These are phyloP conservation scores for Fraxinus xanthoxyloides DNA, from an alignment of 305 asterid species.

Conservation along the genomic window DNA sequence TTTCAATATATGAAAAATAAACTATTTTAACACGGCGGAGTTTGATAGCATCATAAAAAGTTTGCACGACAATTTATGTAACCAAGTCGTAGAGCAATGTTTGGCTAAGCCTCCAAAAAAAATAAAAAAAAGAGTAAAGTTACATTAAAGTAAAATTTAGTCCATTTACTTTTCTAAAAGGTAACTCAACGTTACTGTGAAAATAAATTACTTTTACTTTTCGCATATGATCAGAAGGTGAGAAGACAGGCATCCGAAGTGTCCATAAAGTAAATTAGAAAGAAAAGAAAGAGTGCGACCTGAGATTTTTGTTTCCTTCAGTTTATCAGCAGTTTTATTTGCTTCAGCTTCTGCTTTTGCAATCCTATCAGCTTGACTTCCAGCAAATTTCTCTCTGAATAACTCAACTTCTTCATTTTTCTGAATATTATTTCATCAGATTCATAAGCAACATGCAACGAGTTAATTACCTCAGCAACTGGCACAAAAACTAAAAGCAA, in stretches of 20 bases:
- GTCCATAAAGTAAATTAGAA: neutral
- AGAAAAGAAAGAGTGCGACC: conserved; percentile 33
- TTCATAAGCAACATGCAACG: conserved; percentile 22
- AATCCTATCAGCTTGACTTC: conserved; percentile 36
- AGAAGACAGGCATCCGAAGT: neutral
- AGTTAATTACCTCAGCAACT: neutral
- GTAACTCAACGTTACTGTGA: neutral
- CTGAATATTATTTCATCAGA: conserved; percentile 41
- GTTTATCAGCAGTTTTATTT: conserved; percentile 50
- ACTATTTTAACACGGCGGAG: neutral
- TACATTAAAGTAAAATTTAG: neutral
- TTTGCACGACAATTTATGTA: neutral
- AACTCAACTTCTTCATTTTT: conserved; percentile 66
- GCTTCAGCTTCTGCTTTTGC: conserved; percentile 26
- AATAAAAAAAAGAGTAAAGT: neutral
- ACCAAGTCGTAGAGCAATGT: neutral
- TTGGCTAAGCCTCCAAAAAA: neutral
- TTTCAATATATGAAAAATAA: neutral
- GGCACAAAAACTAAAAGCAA: neutral
- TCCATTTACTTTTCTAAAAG: neutral
- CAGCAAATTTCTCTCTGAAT: conserved; percentile 66
- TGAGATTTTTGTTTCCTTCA: conserved; percentile 61
- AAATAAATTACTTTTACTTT: neutral
- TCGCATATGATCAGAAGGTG: neutral
- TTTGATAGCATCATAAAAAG: neutral